Base-by-base conservation (phyloP, 1,284 basidiomycete genomes). In the Leccinum fuscescens region DNA sequence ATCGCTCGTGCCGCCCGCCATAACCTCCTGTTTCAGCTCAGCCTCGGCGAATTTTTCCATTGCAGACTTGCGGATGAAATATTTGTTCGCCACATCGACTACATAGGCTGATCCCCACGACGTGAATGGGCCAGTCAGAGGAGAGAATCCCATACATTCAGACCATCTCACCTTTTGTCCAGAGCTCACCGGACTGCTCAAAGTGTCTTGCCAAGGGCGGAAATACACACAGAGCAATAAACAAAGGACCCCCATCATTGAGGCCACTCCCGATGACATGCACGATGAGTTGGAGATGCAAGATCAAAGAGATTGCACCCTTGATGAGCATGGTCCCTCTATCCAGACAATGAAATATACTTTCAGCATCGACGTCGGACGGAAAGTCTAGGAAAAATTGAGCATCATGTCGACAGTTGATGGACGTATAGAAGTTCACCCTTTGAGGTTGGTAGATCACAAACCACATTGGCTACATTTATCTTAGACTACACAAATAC, bases 11-110 rank as follows among this genome's bases (percentile, higher is more conserved):
- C 77, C 70, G 5, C 72, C 73, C 12, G 71, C 69, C 56, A 76
- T 67, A 20, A 75, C 67, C 44, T 78, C 78, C 20, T 73, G 63
- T 49, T 70, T 69, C 46, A 72, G 70, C 6, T 52, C 31, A 1
- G 62, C 61, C 6, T 53, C 37, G 1, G 64, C 54, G 4, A 78
- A 65, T 17, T 17, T 61, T 53, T 60, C 57, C 12, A 79, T 55
- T 0, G 76, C 68, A 11, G 59, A 63, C 64, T 73, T 75, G 22
- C 71, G 70, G 7, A 65, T 46, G n/a, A 62, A 73, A 49, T 58
- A 62, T 14, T 22, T 54, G 55, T 70, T 72, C 9, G 51, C 52
- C 2, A 62, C 53, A 14, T 60, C 46, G 3, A 52, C 62, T 39
- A 72, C 52, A 37, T 70, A 72, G 12, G 63, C 69, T 70, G 49